A percentile compares a stretch with the other conserved stretches of the same genome.
These are phyloP conservation scores for Exophiala sp. DNA, from an alignment of 2,329 filamentous ascomycete species.

Conservation along the genomic window DNA sequence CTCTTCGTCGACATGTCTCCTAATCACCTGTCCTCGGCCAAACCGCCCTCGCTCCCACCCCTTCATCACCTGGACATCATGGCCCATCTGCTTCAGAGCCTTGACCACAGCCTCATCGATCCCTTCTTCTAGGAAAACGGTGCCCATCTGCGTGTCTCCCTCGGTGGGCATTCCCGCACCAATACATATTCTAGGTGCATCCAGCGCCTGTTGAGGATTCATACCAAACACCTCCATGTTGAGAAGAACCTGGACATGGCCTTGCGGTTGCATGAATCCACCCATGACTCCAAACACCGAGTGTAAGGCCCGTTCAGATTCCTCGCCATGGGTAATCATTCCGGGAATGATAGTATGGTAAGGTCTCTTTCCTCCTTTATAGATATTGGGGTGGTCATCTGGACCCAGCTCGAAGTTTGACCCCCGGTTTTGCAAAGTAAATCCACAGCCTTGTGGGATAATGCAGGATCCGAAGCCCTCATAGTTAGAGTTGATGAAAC, in stretches of 20 bases:
- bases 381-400: constrained; percentile 66
- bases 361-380: constrained; percentile 76
- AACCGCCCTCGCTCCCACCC: constrained; percentile 63
- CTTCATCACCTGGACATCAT: constrained; percentile 63
- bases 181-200: constrained; percentile 87
- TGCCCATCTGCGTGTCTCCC: constrained; percentile 9
- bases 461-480: constrained; percentile 78
- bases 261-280: constrained; percentile 97
- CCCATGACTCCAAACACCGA: constrained; percentile 95
- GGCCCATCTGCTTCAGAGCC: constrained; percentile 63
- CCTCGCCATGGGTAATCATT: constrained; percentile 64
- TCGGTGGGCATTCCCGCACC: constrained; percentile 59
- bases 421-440: constrained; percentile 89
- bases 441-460: constrained; percentile 78
- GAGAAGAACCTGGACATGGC: constrained; percentile 85
- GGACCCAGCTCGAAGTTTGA: constrained; percentile 68
- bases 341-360: constrained; percentile 98
- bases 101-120: constrained; percentile 63
- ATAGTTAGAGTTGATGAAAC: constrained; percentile 96
- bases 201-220: constrained; percentile 79
- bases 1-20: constrained; percentile 66
- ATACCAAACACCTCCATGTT: constrained; percentile 80
- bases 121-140: constrained; percentile 75
- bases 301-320: constrained; percentile 63
- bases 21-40: constrained; percentile 80